phyloP scores from a whole-genome alignment of 352 stramenopile genomes.

The Pythium apleroticum region DNA sequence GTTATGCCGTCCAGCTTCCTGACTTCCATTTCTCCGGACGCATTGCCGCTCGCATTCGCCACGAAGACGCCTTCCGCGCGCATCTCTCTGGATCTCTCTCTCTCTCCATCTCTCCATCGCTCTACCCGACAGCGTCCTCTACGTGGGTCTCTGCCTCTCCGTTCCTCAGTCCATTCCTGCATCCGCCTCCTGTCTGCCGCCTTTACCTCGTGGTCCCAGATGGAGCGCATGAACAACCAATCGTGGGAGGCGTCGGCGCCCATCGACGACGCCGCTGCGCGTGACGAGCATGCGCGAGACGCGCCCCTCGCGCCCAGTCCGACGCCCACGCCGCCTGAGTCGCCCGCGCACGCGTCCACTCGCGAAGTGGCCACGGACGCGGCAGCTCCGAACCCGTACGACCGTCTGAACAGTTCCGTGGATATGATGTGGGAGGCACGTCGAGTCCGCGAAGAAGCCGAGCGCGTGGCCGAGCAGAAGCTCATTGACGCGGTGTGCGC shows the following conservation, averaged over 20 bases:
- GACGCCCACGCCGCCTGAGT: slow-evolving; percentile 14
- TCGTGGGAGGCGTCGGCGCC: slow-evolving; percentile 25
- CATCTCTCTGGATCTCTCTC: not conserved
- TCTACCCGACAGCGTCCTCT: not conserved
- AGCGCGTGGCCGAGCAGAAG: slow-evolving; percentile 66
- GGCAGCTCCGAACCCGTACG: not conserved
- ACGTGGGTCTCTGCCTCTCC: not conserved
- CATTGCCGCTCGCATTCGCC: not conserved
- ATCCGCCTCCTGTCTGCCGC: not conserved
- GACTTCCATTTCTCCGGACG: not conserved
- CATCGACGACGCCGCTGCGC: slow-evolving; percentile 16
- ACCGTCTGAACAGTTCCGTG: slow-evolving; percentile 36
- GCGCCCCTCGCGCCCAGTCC: slow-evolving; percentile 6
- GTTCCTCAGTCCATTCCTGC: slow-evolving; percentile 3
- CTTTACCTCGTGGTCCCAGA: slow-evolving; percentile 3
- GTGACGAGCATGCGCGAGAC: slow-evolving; percentile 4
- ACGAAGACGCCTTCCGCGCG: not conserved
- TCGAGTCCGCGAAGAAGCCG: slow-evolving; percentile 44
- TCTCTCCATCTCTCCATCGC: not conserved
- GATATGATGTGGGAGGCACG: slow-evolving; percentile 70
- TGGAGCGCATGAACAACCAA: slow-evolving; percentile 19
- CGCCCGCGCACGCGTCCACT: not conserved
- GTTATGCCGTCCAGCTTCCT: not conserved
- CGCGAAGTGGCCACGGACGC: not conserved
- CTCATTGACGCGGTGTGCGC: slow-evolving; percentile 77